Conservation (phyloP, 768 basidiomycete genomes). For the Pisolithus marmoratus region DNA sequence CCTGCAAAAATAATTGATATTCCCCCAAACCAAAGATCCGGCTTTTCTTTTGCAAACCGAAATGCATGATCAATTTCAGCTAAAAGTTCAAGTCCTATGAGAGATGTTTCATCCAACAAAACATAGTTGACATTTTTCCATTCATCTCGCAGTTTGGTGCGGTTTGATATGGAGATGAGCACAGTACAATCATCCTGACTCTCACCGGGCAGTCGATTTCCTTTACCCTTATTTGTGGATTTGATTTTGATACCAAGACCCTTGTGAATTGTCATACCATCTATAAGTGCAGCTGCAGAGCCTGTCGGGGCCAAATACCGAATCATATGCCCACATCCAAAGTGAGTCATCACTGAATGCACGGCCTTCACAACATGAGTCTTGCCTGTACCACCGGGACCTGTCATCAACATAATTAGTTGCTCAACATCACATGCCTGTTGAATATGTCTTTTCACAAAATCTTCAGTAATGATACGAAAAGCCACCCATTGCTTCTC, state of each 20-base stretch:
- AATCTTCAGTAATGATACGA: too few relatives aligned
- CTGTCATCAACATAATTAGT: slow-evolving; percentile 15
- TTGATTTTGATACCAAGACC: slow-evolving; percentile 18
- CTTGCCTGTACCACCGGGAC: slow-evolving; percentile 31
- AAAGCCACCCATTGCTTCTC: too few relatives aligned
- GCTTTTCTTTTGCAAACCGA: slow-evolving; percentile 18
- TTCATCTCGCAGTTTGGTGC: too few relatives aligned
- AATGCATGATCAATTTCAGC: too few relatives aligned
- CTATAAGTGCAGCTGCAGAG: slow-evolving; percentile 23
- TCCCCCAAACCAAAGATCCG: slow-evolving; percentile 25
- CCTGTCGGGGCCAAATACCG: slow-evolving; percentile 28
- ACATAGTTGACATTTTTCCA: too few relatives aligned
- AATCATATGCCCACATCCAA: slow-evolving; percentile 16
- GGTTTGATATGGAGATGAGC: too few relatives aligned
- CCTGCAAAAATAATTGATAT: slow-evolving; percentile 28
- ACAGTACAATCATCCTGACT: too few relatives aligned
- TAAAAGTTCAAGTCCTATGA: too few relatives aligned
- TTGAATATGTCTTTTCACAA: too few relatives aligned
- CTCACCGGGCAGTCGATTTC: neutral
- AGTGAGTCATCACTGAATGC: slow-evolving; percentile 14
- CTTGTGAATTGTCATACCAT: slow-evolving; percentile 26
- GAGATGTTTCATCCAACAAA: too few relatives aligned
- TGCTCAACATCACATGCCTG: neutral
- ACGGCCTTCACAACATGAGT: slow-evolving; percentile 26
- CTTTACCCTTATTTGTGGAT: slow-evolving; percentile 11